These are phyloP conservation scores for Suillus plorans DNA, from an alignment of 768 basidiomycete species.

Conservation along the genomic window DNA sequence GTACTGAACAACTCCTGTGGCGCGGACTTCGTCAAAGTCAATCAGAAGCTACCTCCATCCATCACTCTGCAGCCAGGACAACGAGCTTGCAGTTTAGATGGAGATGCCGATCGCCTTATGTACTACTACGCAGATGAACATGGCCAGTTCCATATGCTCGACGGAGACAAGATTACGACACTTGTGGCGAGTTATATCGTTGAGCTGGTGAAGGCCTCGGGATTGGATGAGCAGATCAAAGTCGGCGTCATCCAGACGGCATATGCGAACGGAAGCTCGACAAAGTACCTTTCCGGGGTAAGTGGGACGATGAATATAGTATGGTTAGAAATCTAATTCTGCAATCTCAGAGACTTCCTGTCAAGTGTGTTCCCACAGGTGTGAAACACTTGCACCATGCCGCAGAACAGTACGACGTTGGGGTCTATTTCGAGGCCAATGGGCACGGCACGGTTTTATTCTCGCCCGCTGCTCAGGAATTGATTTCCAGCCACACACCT, in stretches of 20 bases:
- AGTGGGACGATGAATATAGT: conserved; percentile 19
- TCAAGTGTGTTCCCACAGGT: conserved; percentile 93
- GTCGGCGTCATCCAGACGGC: conserved; percentile 98
- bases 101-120: conserved; percentile 96
- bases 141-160: conserved; percentile 84
- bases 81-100: conserved; percentile 91
- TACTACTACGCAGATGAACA: conserved; percentile 88
- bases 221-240: conserved; percentile 72
- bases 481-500: conserved; percentile 63
- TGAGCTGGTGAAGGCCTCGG: conserved; percentile 83
- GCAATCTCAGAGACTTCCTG: conserved; percentile 74
- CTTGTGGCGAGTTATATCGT: conserved; percentile 92
- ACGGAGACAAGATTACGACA: conserved; percentile 97
- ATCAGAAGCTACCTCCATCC: conserved; percentile 82
- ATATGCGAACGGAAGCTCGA: conserved; percentile 97
- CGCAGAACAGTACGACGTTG: conserved; percentile 89
- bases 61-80: conserved; percentile 68
- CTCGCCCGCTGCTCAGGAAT: conserved; percentile 69
- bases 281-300: conserved; percentile 85
- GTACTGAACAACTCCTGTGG: conserved; percentile 87
- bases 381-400: conserved; percentile 99
- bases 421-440: conserved; percentile 99
- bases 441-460: conserved; percentile 98
- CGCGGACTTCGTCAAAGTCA: conserved; percentile 96
- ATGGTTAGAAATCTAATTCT: conserved; percentile 9